Evolutionary conservation across 2,329 filamentous ascomycete genomes (phyloP).

Genomic region (Zymoseptoria passerinii): DNA sequence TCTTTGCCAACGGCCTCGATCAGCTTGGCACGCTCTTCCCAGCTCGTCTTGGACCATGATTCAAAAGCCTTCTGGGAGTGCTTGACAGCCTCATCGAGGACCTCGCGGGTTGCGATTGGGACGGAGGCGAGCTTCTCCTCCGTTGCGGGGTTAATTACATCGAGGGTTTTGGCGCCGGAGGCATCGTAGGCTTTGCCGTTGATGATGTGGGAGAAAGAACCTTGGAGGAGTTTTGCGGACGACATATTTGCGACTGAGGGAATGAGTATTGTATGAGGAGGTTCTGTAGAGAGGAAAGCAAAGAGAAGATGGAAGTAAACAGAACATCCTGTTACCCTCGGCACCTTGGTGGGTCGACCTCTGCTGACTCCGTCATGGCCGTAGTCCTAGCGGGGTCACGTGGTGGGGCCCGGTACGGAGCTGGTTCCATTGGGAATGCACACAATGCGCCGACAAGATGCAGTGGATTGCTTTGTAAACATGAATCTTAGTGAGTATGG

Average conservation of each 20-base stretch:
- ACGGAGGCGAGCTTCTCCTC: slow-evolving; percentile 29
- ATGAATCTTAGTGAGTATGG: not conserved
- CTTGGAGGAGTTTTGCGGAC: slow-evolving; percentile 11
- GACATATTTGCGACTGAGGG: slow-evolving; percentile 3
- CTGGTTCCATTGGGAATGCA: not conserved
- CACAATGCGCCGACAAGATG: not conserved
- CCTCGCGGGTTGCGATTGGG: slow-evolving; percentile 31
- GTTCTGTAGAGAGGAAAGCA: not conserved
- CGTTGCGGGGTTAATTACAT: slow-evolving; percentile 30
- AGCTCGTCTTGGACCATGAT: slow-evolving; percentile 26
- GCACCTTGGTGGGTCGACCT: not conserved
- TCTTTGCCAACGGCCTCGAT: slow-evolving; percentile 13
- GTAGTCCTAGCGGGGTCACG: not conserved
- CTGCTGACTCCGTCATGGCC: not conserved
- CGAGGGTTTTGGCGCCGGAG: slow-evolving; percentile 22
- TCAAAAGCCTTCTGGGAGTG: slow-evolving; percentile 31
- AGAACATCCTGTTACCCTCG: not conserved
- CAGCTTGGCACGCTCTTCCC: slow-evolving; percentile 26
- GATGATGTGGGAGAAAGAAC: slow-evolving; percentile 30
- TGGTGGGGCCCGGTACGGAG: not conserved
- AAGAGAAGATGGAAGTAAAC: not conserved
- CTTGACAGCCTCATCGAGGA: slow-evolving; percentile 32
- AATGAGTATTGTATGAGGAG: not conserved
- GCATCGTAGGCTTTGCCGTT: slow-evolving; percentile 29
- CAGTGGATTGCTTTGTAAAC: not conserved